These are phyloP conservation scores for Backusella parvicylindrica DNA, from an alignment of 192 early-diverging fungal genomes.

Conservation along the genomic window DNA sequence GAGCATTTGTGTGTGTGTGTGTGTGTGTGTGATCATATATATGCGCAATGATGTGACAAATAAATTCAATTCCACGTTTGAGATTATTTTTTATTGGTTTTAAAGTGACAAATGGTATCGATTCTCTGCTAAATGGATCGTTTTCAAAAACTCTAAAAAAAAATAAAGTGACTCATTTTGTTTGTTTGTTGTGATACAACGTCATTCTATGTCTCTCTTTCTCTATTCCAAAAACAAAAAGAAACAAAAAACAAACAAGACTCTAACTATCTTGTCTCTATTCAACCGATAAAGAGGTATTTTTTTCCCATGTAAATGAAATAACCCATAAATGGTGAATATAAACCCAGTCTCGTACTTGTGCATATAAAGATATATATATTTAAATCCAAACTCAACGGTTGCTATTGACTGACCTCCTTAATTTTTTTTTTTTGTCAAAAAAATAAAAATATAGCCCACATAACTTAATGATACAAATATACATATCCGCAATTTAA, in stretches of 20 bases:
- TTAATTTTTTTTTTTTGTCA: background rate
- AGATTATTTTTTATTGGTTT: background rate
- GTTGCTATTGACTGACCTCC: background rate
- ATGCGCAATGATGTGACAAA: constrained; percentile 2
- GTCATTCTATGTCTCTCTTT: background rate
- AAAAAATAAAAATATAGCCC: background rate
- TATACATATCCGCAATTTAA: background rate
- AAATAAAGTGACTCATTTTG: background rate
- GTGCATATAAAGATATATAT: background rate
- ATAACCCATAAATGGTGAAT: too few relatives aligned
- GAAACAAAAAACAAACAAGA: background rate
- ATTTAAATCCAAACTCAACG: background rate
- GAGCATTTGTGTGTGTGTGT: background rate
- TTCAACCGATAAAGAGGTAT: background rate
- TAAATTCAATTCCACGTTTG: background rate
- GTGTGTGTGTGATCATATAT: background rate
- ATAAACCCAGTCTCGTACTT: background rate
- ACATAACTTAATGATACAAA: background rate
- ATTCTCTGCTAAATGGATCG: background rate
- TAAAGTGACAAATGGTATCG: background rate
- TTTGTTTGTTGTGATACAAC: background rate
- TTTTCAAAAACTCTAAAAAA: background rate
- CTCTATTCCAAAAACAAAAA: too few relatives aligned
- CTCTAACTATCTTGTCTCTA: background rate
- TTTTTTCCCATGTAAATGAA: too few relatives aligned